A percentile compares a stretch with the other conserved stretches of the same genome.
phyloP scores from a whole-genome alignment of 192 early-diverging fungal genomes.

The Kickxella alabastrina region DNA sequence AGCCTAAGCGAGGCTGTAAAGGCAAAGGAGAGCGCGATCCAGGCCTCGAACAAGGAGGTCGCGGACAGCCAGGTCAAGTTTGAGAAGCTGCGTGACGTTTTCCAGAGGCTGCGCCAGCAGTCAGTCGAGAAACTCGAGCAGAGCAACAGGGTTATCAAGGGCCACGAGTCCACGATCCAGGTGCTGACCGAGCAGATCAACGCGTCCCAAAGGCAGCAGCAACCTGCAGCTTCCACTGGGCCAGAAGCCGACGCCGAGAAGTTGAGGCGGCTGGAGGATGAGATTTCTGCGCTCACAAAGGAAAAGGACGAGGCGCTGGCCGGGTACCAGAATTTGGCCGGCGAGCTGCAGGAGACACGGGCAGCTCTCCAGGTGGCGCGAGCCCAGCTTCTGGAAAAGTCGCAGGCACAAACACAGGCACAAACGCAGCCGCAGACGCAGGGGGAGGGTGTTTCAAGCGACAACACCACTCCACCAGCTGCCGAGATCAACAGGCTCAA shows the following conservation, averaged over 20 bases:
- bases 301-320: conserved; percentile 46
- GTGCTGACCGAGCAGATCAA: conserved; percentile 22
- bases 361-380: conserved; percentile 14
- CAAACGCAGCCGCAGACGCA: not conserved
- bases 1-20: conserved; percentile 5
- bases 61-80: conserved; percentile 25
- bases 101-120: conserved; percentile 44
- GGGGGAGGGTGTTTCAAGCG: conserved; percentile 7
- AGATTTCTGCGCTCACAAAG: conserved; percentile 25
- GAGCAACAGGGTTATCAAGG: conserved; percentile 12
- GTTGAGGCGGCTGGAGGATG: conserved; percentile 12
- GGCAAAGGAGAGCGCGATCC: not conserved
- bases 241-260: conserved; percentile 15
- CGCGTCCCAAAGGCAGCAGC: conserved; percentile 5
- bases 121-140: conserved; percentile 29
- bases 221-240: conserved; percentile 4
- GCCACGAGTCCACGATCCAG: conserved; percentile 30
- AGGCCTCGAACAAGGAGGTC: conserved; percentile 2
- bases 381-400: conserved; percentile 2
- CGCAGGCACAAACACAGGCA: conserved; percentile 3
- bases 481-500: conserved; percentile 52
- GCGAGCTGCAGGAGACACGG: conserved; percentile 15
- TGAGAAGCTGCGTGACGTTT: conserved; percentile 23
- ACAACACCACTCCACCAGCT: conserved; percentile 4
- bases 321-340: conserved; percentile 25